A percentile compares a stretch with the other conserved stretches of the same genome.
These are phyloP conservation scores for Plasmodium adleri DNA, from an alignment of 169 alveolate species.

Conservation along the genomic window DNA sequence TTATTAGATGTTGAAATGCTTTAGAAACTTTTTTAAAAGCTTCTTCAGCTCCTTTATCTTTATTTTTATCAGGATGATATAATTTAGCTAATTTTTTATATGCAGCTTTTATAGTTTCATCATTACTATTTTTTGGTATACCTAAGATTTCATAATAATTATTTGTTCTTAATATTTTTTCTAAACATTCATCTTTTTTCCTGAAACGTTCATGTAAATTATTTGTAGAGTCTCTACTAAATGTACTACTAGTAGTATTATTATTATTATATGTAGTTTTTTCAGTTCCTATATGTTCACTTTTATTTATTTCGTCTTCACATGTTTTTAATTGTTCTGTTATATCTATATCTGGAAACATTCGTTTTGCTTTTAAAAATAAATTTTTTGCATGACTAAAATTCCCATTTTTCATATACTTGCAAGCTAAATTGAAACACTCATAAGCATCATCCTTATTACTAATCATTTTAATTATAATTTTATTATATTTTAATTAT, in stretches of 20 bases:
- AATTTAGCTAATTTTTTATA: slow-evolving; percentile 96
- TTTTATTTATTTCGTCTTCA: slow-evolving; percentile 63
- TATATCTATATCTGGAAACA: slow-evolving; percentile 74
- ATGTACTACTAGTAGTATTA: slow-evolving; percentile 4
- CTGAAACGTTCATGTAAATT: slow-evolving; percentile 62
- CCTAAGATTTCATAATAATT: slow-evolving; percentile 94
- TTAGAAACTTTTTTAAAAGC: slow-evolving; percentile 94
- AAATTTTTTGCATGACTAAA: slow-evolving; percentile 72
- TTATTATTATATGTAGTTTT: slow-evolving; percentile 13
- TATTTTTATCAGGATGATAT: slow-evolving; percentile 97
- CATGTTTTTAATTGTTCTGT: slow-evolving; percentile 70
- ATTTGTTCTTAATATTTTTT: slow-evolving; percentile 87
- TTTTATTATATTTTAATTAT: too few relatives aligned
- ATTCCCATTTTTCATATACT: slow-evolving; percentile 66
- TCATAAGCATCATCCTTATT: slow-evolving; percentile 73
- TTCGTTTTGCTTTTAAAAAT: slow-evolving; percentile 51
- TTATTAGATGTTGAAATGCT: slow-evolving; percentile 94
- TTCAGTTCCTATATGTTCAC: slow-evolving; percentile 34
- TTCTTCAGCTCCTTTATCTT: slow-evolving; percentile 95
- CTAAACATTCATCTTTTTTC: slow-evolving; percentile 69
- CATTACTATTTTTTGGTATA: slow-evolving; percentile 90
- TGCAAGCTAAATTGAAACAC: slow-evolving; percentile 62
- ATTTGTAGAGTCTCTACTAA: slow-evolving; percentile 11
- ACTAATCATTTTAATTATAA: slow-evolving; percentile 45
- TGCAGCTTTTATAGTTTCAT: slow-evolving; percentile 92